Evolutionary conservation across 2,329 filamentous ascomycete genomes (phyloP), one percentile per base, ranked within the genome.

Genomic region (Colletotrichum truncatum): DNA sequence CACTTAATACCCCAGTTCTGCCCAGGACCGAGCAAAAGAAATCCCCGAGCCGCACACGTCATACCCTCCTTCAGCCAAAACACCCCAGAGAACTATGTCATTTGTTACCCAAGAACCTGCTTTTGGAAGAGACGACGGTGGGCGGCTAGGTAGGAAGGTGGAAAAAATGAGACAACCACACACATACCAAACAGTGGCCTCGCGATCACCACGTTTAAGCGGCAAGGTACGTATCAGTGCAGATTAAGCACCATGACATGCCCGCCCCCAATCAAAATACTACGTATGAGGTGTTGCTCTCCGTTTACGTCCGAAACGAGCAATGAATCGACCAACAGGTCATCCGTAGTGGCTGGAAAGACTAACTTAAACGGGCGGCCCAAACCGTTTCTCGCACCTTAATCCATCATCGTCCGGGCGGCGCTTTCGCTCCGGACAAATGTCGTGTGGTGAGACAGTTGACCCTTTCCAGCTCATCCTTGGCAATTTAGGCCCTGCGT

Each of bases 11-110:
- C 61, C 55, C 45, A 45, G 56, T 39, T 43, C 32, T 10, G 43
- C 34, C 25, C 32, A 18, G n/a, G 21, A 59, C n/a, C 9, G 26
- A 18, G 7, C 38, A 39, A 34, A 61, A 11, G 30, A 61, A 57
- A 23, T 23, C 43, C 30, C 49, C 49, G 63, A 65, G 63, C 63
- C 63, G 63, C 63, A 45, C 51, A 63, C 63, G 63, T 65, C 63
- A 65, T 65, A 49, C 23, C 11, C 23, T 41, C 21, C 32, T 26
- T 14, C 18, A 21, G 26, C n/a, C 25, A 51, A 25, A 38, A 18
- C 39, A 38, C n/a, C 21, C 26, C 49, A 41, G 26, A 48, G 36
- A 48, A 36, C 57, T 54, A 65, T 62, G 63, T 65, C 63, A 65
- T 63, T 23, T 32, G 49, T 21, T 34, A 21, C 43, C 14, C 34